Evolutionary conservation across 495 filamentous ascomycete genomes (phyloP).

Genomic region (Xylaria cubensis): DNA sequence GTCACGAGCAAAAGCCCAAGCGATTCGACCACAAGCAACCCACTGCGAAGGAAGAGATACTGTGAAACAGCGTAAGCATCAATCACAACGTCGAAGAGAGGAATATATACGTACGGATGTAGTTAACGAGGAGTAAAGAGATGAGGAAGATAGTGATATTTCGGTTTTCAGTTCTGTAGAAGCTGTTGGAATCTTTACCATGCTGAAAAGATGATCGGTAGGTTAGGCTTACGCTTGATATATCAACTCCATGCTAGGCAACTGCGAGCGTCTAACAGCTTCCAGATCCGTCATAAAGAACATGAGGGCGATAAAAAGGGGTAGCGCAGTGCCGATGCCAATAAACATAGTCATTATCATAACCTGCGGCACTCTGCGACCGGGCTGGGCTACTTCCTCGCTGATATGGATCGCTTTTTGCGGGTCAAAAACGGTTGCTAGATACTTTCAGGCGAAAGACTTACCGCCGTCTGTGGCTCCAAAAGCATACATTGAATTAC

Average conservation of each 20-base stretch:
- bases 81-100: background rate
- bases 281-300: constrained; percentile 42
- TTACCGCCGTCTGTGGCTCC: constrained; percentile 32
- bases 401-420: constrained; percentile 22
- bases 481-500: constrained; percentile 42
- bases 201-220: background rate
- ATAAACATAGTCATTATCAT: constrained; percentile 49
- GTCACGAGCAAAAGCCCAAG: constrained; percentile 51
- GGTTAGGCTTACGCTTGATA: background rate
- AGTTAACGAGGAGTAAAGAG: background rate
- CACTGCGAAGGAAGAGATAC: constrained; percentile 1
- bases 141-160: background rate
- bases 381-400: constrained; percentile 42
- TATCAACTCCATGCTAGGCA: background rate
- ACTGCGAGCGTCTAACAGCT: constrained; percentile 32
- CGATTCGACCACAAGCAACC: constrained; percentile 40
- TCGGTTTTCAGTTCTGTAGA: background rate
- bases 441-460: constrained; percentile 24
- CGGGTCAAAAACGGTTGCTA: background rate
- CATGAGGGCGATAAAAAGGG: constrained; percentile 45
- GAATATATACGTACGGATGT: background rate
- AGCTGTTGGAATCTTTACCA: background rate
- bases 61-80: background rate
- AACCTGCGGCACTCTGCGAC: constrained; percentile 41
- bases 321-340: constrained; percentile 42